Percentiles rank a stretch among this genome's conserved stretches.
phyloP scores from a whole-genome alignment of 2,329 filamentous ascomycete genomes.

The Emmonsia crescens region DNA sequence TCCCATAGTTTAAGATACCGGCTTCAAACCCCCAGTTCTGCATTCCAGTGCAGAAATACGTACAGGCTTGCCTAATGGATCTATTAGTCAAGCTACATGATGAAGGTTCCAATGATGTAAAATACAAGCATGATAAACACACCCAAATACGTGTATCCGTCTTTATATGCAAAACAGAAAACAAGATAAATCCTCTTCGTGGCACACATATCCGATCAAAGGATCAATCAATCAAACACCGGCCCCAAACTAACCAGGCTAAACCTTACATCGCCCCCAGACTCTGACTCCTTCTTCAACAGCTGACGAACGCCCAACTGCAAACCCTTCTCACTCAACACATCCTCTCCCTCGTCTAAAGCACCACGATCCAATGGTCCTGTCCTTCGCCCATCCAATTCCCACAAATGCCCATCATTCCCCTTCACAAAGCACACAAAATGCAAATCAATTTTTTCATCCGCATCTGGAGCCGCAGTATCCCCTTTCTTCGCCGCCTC shows the following conservation, averaged over 20 bases:
- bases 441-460: constrained; percentile 81
- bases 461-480: constrained; percentile 64
- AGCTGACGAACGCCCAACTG: constrained; percentile 56
- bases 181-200: neutral
- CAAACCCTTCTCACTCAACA: constrained; percentile 64
- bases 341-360: constrained; percentile 53
- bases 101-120: neutral
- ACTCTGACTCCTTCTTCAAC: constrained; percentile 45
- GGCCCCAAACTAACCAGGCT: constrained; percentile 52
- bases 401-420: constrained; percentile 61
- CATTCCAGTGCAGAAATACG: neutral
- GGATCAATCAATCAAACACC: constrained; percentile 38
- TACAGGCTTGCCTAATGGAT: neutral
- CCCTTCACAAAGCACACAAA: constrained; percentile 90
- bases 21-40: neutral
- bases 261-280: constrained; percentile 47
- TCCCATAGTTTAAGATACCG: neutral
- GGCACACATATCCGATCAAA: neutral
- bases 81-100: neutral
- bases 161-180: neutral
- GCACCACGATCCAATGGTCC: constrained; percentile 60
- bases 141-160: neutral
- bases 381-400: constrained; percentile 64
- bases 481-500: constrained; percentile 67
- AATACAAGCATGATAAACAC: neutral